A percentile compares a stretch with the other conserved stretches of the same genome.
These are phyloP conservation scores for Prorocentrum cordatum DNA, from an alignment of 169 alveolate genomes.

Conservation along the genomic window DNA sequence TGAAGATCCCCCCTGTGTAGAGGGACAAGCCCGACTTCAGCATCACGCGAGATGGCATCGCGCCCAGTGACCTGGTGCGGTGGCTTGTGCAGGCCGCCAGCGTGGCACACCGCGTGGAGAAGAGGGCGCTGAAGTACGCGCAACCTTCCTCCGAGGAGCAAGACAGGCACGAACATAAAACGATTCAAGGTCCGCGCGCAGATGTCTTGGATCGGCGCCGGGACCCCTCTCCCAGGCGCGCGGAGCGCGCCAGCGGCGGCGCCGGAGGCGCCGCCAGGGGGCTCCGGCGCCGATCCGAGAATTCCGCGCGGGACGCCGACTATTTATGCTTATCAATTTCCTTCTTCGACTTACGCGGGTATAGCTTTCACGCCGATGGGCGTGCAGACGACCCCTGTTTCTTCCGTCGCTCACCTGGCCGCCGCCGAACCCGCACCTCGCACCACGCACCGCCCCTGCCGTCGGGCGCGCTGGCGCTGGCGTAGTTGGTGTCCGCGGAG, in stretches of 20 bases:
- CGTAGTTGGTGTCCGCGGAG: conserved; percentile 37
- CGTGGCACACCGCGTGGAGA: too few relatives aligned
- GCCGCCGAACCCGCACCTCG: background rate
- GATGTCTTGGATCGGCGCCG: too few relatives aligned
- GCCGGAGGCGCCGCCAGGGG: background rate
- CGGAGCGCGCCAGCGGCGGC: too few relatives aligned
- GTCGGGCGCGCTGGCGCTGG: background rate
- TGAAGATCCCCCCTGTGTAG: background rate
- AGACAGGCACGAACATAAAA: too few relatives aligned
- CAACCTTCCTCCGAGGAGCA: too few relatives aligned
- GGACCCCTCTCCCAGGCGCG: too few relatives aligned
- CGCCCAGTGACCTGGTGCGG: too few relatives aligned
- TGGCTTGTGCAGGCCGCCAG: too few relatives aligned
- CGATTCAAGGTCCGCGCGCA: too few relatives aligned
- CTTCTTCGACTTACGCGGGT: background rate
- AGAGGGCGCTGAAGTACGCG: too few relatives aligned
- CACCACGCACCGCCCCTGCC: background rate
- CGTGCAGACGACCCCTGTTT: background rate
- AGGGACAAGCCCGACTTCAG: conserved; percentile 8
- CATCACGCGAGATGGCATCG: too few relatives aligned
- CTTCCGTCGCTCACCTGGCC: background rate
- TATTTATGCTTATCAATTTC: background rate
- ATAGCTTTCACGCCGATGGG: too few relatives aligned
- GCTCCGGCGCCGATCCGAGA: background rate
- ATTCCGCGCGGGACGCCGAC: background rate